A percentile compares a stretch with the other conserved stretches of the same genome.
Conservation (phyloP, 2,329 filamentous ascomycete genomes). For the Colletotrichum caudatum region DNA sequence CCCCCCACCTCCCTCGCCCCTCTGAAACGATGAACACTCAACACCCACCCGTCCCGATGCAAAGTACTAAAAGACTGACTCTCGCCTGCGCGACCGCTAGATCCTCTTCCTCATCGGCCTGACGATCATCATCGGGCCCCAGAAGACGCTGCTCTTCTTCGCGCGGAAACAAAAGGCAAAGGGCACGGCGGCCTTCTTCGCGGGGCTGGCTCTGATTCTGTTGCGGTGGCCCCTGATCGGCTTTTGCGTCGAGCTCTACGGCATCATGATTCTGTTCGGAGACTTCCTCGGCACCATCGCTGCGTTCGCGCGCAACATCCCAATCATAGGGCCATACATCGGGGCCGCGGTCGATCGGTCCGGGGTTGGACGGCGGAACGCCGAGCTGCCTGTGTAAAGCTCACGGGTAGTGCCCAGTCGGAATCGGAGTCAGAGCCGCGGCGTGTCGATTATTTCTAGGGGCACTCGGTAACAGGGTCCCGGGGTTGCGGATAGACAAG, state of each 20-base stretch:
- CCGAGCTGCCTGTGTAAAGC: conserved; percentile 79
- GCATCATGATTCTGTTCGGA: conserved; percentile 92
- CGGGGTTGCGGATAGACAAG: conserved; percentile 25
- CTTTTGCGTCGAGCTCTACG: conserved; percentile 91
- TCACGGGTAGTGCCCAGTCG: not conserved
- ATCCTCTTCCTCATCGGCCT: conserved; percentile 98
- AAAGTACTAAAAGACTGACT: conserved; percentile 17
- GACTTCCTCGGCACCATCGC: conserved; percentile 96
- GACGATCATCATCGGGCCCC: conserved; percentile 92
- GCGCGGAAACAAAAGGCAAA: conserved; percentile 91
- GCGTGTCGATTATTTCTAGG: conserved; percentile 2
- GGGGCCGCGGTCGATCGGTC: conserved; percentile 77
- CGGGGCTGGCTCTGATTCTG: conserved; percentile 86
- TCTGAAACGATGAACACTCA: conserved; percentile 22
- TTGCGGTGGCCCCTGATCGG: conserved; percentile 91
- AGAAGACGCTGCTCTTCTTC: conserved; percentile 95
- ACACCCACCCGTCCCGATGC: conserved; percentile 15
- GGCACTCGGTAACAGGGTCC: conserved; percentile 31
- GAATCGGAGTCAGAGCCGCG: conserved; percentile 3
- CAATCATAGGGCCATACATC: conserved; percentile 88
- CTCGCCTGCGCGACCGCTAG: conserved; percentile 58
- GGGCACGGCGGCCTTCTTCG: conserved; percentile 88
- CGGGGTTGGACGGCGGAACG: conserved; percentile 77
- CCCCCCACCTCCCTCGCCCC: conserved; percentile 28
- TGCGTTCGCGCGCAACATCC: conserved; percentile 85